Base-by-base conservation (phyloP, 2,329 filamentous ascomycete species). In the Aspergillus sp. region DNA sequence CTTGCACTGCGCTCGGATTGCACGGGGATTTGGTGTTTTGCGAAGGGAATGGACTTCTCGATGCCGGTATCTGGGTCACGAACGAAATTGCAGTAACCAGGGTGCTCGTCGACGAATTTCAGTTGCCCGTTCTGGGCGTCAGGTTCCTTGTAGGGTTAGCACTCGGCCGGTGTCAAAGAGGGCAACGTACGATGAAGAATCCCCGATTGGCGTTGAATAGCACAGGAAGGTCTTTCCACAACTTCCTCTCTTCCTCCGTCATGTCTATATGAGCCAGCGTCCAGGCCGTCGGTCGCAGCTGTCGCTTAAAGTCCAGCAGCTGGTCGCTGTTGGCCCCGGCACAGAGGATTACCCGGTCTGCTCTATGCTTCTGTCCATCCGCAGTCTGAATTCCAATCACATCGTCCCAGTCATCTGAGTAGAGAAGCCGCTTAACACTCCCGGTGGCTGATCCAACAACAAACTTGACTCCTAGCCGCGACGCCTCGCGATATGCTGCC, bases 281-380 rank as follows among this genome's bases (percentile, higher is more conserved):
- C 80, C 81, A 83, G 1, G 81, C 80, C 4, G 80, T 83, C 2
- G 81, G 79, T n/a, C 80, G 73, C 8, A 84, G 67, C 62, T 85
- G 82, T 34, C 77, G 72, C 64, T 82, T 74, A 58, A 83, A 78
- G 58, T 83, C 79, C 1, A 84, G 66, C 0, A 84, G 66, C 3
- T 67, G 65, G 34, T 79, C 75, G 15, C 79, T 79, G 40, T 74
- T 75, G 13, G 82, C 82, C 4, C 82, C 82, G 3, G 80, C 78
- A 15, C 77, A 74, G 12, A 85, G 72, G 22, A 84, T 79, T 0
- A 75, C 79, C 17, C 72, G 73, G 3, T 78, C 70, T 15, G 80
- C 80, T 0, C 30, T 59, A 60, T 82, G 74, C 2, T 71, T 51
- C 1, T 63, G 62, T 0, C 79, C 79, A 61, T 82, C 75, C 34